Evolutionary conservation across 768 basidiomycete genomes (phyloP).

Genomic region (Naematelia aurantialba): DNA sequence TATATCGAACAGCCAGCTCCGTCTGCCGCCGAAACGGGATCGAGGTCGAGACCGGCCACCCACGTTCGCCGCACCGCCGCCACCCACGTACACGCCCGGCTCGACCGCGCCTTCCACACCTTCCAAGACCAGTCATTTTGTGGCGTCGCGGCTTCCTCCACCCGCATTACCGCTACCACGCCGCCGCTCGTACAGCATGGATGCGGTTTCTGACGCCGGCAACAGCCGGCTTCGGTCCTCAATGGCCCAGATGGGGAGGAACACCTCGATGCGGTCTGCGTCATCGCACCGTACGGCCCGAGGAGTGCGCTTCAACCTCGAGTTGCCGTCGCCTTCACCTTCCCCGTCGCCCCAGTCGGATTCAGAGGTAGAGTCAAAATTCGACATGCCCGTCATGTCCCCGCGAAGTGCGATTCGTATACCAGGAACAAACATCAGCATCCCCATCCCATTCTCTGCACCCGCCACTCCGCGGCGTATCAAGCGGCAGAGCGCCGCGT

Average conservation of each 20-base stretch:
- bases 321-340: no score
- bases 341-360: no score
- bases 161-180: not conserved
- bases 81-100: not conserved
- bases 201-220: not conserved
- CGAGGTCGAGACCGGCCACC: conserved; percentile 1
- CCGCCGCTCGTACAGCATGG: not conserved
- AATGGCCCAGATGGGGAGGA: not conserved
- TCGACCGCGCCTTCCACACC: not conserved
- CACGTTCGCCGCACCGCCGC: conserved; percentile 3
- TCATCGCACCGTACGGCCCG: conserved; percentile 10
- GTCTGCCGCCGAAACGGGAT: no score
- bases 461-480: not conserved
- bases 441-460: conserved; percentile 11
- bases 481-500: not conserved
- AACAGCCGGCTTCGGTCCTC: not conserved
- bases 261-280: not conserved
- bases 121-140: no score
- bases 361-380: conserved; percentile 4
- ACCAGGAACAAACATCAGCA: conserved; percentile 19
- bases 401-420: conserved; percentile 17
- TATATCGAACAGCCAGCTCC: no score
- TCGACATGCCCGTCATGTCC: conserved; percentile 2
- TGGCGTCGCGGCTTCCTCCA: no score
- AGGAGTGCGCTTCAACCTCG: conserved; percentile 32